Percentiles rank a stretch among this genome's conserved stretches.
Conservation (phyloP, 2,329 filamentous ascomycete genomes). For the Esteya vermicola region DNA sequence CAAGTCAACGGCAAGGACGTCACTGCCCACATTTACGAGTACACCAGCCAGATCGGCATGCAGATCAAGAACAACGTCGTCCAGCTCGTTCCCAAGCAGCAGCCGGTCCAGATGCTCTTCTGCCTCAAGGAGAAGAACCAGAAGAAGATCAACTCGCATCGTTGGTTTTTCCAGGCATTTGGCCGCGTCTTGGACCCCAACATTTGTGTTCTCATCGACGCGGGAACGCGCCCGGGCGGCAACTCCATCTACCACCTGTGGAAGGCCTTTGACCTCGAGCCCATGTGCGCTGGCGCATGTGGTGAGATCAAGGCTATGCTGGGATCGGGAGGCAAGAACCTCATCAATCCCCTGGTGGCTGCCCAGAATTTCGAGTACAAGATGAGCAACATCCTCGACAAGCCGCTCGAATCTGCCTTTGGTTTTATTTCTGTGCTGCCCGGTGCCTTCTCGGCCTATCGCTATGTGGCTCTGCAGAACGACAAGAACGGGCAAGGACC, state of each 20-base stretch:
- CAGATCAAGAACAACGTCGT: slow-evolving; percentile 86
- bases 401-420: slow-evolving; percentile 92
- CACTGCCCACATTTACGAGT: slow-evolving; percentile 95
- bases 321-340: slow-evolving; percentile 66
- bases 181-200: slow-evolving; percentile 86
- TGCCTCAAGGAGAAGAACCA: slow-evolving; percentile 99
- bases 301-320: slow-evolving; percentile 99
- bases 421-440: slow-evolving; percentile 95
- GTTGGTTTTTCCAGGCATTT: slow-evolving; percentile 98
- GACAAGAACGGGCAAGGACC: slow-evolving; percentile 90
- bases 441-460: slow-evolving; percentile 96
- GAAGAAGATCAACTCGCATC: slow-evolving; percentile 99
- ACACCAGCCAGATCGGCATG: slow-evolving; percentile 75
- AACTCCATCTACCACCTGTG: slow-evolving; percentile 96
- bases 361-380: slow-evolving; percentile 99
- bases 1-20: slow-evolving; percentile 95
- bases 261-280: slow-evolving; percentile 96
- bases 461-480: slow-evolving; percentile 87
- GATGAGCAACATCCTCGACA: slow-evolving; percentile 98
- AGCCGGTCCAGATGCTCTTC: slow-evolving; percentile 92
- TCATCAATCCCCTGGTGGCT: slow-evolving; percentile 85
- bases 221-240: slow-evolving; percentile 84
- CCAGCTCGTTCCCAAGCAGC: slow-evolving; percentile 66
- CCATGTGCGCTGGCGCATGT: slow-evolving; percentile 93
- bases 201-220: slow-evolving; percentile 91